Evolutionary conservation across 257 asterid genomes (phyloP).

Genomic region (Solanum pennellii): DNA sequence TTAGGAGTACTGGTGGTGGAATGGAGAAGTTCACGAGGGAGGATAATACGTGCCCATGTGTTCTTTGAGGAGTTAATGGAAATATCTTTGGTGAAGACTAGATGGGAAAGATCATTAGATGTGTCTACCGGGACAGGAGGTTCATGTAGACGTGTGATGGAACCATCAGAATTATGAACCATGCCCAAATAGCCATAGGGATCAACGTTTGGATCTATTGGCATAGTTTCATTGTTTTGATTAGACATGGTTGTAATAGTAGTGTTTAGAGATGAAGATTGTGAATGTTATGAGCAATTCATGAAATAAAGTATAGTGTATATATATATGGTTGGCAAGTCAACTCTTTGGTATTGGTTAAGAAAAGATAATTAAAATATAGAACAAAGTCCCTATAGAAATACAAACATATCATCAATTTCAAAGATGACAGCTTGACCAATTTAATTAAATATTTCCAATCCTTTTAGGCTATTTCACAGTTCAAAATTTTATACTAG

Average conservation of each 20-base stretch:
- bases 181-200: slow-evolving; percentile 10
- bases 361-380: too few species aligned
- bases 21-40: neutral
- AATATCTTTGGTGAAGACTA: slow-evolving; percentile 11
- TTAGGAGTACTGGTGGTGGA: neutral
- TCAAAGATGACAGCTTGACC: neutral
- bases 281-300: neutral
- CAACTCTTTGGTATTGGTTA: neutral
- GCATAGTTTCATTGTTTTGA: neutral
- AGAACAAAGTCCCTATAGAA: too few species aligned
- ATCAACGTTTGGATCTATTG: neutral
- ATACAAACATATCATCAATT: neutral
- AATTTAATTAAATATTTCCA: neutral
- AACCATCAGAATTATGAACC: slow-evolving; percentile 7
- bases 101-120: neutral
- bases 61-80: slow-evolving; percentile 2
- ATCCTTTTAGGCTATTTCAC: neutral
- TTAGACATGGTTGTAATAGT: neutral
- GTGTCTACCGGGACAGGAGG: neutral
- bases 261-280: neutral
- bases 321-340: neutral
- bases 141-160: neutral
- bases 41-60: slow-evolving; percentile 5
- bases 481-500: neutral
- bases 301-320: neutral